A percentile compares a stretch with the other conserved stretches of the same genome.
Evolutionary conservation across 2,329 filamentous ascomycete species (phyloP).

Genomic region (Hypomyces rosellus): DNA sequence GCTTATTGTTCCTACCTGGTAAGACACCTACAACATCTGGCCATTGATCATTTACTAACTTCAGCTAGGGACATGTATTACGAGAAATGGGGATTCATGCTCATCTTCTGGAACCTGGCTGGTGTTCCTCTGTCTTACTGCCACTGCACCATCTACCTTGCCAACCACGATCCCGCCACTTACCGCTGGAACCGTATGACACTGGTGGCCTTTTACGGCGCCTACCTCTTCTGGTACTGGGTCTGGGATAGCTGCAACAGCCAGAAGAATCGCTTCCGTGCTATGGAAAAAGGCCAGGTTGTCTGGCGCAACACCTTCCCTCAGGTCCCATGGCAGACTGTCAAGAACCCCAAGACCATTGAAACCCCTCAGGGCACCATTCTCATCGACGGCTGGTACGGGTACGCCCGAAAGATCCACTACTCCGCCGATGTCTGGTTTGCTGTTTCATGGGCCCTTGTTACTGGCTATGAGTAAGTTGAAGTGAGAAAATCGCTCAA

Average conservation of each 20-base stretch:
- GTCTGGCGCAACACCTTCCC: slow-evolving; percentile 75
- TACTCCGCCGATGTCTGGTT: slow-evolving; percentile 46
- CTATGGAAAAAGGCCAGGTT: slow-evolving; percentile 66
- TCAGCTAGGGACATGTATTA: slow-evolving; percentile 75
- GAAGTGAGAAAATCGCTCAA: not conserved
- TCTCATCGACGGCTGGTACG: slow-evolving; percentile 81
- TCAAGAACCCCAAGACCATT: slow-evolving; percentile 76
- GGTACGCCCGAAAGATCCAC: slow-evolving; percentile 58
- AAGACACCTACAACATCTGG: slow-evolving; percentile 12
- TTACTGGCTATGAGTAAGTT: slow-evolving; percentile 43
- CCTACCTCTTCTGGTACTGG: slow-evolving; percentile 83
- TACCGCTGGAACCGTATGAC: slow-evolving; percentile 71
- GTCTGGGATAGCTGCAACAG: slow-evolving; percentile 89
- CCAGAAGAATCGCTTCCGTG: slow-evolving; percentile 89
- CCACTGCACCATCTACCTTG: slow-evolving; percentile 86
- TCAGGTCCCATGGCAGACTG: slow-evolving; percentile 79
- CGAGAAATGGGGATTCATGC: slow-evolving; percentile 96
- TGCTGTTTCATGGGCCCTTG: slow-evolving; percentile 43
- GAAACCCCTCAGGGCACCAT: slow-evolving; percentile 66
- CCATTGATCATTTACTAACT: not conserved
- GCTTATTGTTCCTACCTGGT: slow-evolving; percentile 78
- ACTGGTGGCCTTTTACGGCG: slow-evolving; percentile 56
- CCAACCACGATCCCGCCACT: slow-evolving; percentile 70
- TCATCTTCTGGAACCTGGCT: slow-evolving; percentile 95
- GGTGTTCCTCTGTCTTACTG: slow-evolving; percentile 89